phyloP scores from a whole-genome alignment of 2,329 filamentous ascomycete genomes.

The Epichloe coenophiala region DNA sequence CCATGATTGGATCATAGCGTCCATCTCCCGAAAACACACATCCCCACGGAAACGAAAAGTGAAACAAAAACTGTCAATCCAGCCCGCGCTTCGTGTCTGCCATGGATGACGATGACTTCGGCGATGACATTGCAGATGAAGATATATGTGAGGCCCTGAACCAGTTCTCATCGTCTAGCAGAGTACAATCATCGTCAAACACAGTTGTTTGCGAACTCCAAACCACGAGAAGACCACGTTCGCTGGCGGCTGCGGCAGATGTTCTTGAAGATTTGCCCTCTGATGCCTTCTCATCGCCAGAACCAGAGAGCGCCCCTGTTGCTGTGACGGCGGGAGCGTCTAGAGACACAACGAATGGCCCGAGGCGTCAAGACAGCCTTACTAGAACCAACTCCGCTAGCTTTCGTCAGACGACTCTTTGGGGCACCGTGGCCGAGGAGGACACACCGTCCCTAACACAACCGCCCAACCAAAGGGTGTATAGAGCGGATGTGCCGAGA shows the following conservation, averaged over 20 bases:
- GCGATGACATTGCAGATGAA: constrained; percentile 51
- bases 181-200: constrained; percentile 1
- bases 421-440: constrained; percentile 26
- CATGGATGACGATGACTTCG: constrained; percentile 50
- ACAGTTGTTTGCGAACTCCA: neutral
- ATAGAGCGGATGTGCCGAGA: constrained; percentile 37
- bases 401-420: constrained; percentile 42
- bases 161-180: constrained; percentile 27
- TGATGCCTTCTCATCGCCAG: constrained; percentile 55
- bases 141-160: constrained; percentile 49
- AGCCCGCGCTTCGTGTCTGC: constrained; percentile 2
- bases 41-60: neutral
- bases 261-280: constrained; percentile 44
- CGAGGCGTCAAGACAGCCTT: constrained; percentile 15
- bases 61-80: neutral
- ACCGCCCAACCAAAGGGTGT: constrained; percentile 24
- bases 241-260: constrained; percentile 7
- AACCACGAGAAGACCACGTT: neutral
- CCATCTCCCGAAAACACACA: neutral
- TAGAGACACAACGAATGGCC: constrained; percentile 3
- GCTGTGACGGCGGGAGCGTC: constrained; percentile 6
- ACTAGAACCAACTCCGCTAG: constrained; percentile 22
- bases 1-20: neutral
- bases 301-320: constrained; percentile 12
- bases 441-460: constrained; percentile 15